phyloP scores from a whole-genome alignment of 208 protist genomes.

The Crithidia mellificae region DNA sequence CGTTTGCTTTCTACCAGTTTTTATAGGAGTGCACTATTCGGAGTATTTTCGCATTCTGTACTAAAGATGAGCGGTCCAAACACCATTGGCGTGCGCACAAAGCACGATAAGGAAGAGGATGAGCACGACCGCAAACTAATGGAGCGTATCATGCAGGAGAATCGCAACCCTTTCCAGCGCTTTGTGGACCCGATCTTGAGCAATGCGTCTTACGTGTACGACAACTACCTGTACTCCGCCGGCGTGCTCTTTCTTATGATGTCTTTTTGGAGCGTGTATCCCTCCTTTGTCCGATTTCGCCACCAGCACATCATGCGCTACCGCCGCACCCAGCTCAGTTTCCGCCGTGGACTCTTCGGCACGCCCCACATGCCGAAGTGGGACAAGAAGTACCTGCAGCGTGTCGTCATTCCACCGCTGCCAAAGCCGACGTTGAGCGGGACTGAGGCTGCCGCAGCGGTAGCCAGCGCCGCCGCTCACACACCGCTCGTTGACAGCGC shows the following conservation, averaged over 20 bases:
- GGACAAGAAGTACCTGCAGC: constrained; percentile 69
- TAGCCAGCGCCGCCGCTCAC: no score
- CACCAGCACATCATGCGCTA: constrained; percentile 64
- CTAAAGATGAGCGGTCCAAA: constrained; percentile 5
- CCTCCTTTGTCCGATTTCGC: constrained; percentile 67
- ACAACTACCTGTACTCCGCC: constrained; percentile 69
- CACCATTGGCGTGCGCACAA: constrained; percentile 40
- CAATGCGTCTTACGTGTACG: constrained; percentile 34
- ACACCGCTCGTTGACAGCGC: background rate
- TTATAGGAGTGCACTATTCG: no score
- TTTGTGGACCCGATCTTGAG: constrained; percentile 35
- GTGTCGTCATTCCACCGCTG: constrained; percentile 48
- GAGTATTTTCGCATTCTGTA: no score
- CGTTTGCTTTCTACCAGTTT: no score
- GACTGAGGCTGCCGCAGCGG: background rate
- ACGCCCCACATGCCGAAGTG: constrained; percentile 78
- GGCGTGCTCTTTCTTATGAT: constrained; percentile 55
- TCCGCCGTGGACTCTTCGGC: constrained; percentile 62
- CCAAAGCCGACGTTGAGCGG: background rate
- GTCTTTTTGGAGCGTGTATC: constrained; percentile 66
- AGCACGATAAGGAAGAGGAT: constrained; percentile 47
- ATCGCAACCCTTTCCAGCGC: constrained; percentile 62
- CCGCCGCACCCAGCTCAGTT: constrained; percentile 47
- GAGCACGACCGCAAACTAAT: constrained; percentile 44
- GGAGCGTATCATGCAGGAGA: constrained; percentile 45